phyloP scores from a whole-genome alignment of 192 early-diverging fungal species.

The Helicostylum pulchrum region DNA sequence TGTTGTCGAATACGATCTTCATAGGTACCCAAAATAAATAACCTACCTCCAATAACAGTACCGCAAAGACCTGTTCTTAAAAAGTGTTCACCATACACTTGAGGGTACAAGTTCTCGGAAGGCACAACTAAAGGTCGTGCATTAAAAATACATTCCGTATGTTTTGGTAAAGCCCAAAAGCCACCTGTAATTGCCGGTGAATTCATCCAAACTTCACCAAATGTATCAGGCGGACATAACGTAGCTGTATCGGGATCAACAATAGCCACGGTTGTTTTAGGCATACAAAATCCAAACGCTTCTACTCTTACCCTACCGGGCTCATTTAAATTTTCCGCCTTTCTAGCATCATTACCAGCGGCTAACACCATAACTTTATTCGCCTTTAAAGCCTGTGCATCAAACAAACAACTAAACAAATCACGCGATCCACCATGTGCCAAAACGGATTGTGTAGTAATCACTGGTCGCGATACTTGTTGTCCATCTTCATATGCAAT shows the following conservation, averaged over 20 bases:
- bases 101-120: constrained; percentile 44
- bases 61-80: constrained; percentile 77
- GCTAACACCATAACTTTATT: constrained; percentile 61
- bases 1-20: constrained; percentile 72
- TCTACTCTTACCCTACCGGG: constrained; percentile 37
- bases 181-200: constrained; percentile 68
- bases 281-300: constrained; percentile 60
- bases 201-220: constrained; percentile 87
- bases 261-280: constrained; percentile 62
- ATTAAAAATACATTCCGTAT: constrained; percentile 71
- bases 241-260: constrained; percentile 80
- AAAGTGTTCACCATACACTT: constrained; percentile 62
- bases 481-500: background rate
- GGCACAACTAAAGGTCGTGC: constrained; percentile 58
- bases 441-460: constrained; percentile 15
- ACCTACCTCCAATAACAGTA: constrained; percentile 61
- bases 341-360: constrained; percentile 34
- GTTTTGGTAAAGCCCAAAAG: constrained; percentile 76
- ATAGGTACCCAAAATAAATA: constrained; percentile 74
- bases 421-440: constrained; percentile 31
- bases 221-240: constrained; percentile 65
- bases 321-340: constrained; percentile 27
- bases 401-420: constrained; percentile 65
- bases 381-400: constrained; percentile 57
- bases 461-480: background rate